A percentile compares a stretch with the other conserved stretches of the same genome.
Evolutionary conservation across 2,329 filamentous ascomycete species (phyloP).

Genomic region (Arachnopeziza araneosa): DNA sequence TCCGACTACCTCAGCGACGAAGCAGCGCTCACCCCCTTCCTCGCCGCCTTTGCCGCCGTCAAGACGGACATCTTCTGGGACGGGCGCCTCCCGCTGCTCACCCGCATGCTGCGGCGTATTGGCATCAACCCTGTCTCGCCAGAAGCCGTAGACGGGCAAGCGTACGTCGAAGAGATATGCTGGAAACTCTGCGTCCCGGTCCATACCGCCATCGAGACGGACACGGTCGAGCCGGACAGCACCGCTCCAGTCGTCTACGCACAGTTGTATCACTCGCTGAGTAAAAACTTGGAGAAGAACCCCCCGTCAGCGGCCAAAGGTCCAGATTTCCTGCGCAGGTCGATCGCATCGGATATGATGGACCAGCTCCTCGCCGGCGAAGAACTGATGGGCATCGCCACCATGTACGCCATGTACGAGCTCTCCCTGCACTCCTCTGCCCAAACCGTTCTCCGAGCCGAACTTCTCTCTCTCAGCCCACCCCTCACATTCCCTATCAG

Average conservation of each 20-base stretch:
- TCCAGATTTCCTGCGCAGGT: background rate
- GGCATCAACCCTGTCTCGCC: conserved; percentile 57
- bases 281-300: conserved; percentile 41
- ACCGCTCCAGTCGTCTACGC: conserved; percentile 48
- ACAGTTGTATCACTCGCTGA: conserved; percentile 26
- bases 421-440: conserved; percentile 36
- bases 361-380: conserved; percentile 51
- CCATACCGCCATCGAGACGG: background rate
- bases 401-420: conserved; percentile 39
- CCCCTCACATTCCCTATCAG: background rate
- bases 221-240: conserved; percentile 21
- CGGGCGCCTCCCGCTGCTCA: conserved; percentile 57
- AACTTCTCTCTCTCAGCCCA: conserved; percentile 40
- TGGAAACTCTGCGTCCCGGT: conserved; percentile 40
- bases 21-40: conserved; percentile 53
- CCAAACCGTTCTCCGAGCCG: conserved; percentile 36
- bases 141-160: conserved; percentile 63
- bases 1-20: conserved; percentile 60
- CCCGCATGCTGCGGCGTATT: conserved; percentile 44
- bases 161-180: conserved; percentile 63
- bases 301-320: conserved; percentile 34
- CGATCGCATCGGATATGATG: conserved; percentile 1
- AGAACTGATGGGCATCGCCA: conserved; percentile 39
- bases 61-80: conserved; percentile 71
- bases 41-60: conserved; percentile 64